Conservation (phyloP, 2,329 filamentous ascomycete species). For the Eutypa lata region DNA sequence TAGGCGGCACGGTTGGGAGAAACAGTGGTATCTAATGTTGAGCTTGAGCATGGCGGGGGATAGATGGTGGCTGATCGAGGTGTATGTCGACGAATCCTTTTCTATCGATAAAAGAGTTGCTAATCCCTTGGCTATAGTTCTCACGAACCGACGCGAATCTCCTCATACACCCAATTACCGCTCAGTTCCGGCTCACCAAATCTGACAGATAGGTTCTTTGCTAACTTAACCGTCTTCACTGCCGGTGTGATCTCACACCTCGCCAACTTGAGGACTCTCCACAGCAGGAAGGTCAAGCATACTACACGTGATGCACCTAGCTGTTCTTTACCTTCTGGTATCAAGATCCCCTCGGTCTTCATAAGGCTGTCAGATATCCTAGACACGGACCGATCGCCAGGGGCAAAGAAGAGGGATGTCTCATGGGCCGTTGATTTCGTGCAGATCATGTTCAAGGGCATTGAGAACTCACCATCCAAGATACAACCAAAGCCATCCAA, state of each 20-base stretch:
- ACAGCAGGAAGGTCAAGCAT: slow-evolving; percentile 41
- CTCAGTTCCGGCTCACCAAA: slow-evolving; percentile 42
- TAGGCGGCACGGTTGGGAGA: slow-evolving; percentile 66
- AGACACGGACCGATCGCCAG: slow-evolving; percentile 14
- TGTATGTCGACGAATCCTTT: slow-evolving; percentile 41
- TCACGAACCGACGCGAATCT: slow-evolving; percentile 18
- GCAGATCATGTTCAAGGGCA: slow-evolving; percentile 53
- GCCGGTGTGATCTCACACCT: slow-evolving; percentile 51
- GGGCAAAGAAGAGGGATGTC: slow-evolving; percentile 15
- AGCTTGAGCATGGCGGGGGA: slow-evolving; percentile 71
- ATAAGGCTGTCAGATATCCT: slow-evolving; percentile 47
- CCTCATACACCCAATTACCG: slow-evolving; percentile 37
- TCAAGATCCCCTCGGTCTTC: slow-evolving; percentile 46
- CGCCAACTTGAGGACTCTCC: slow-evolving; percentile 46
- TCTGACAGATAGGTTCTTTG: slow-evolving; percentile 49
- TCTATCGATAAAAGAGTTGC: slow-evolving; percentile 7
- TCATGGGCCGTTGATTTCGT: slow-evolving; percentile 60
- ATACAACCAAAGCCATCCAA: background rate
- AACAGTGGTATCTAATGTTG: slow-evolving; percentile 69
- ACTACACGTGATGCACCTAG: slow-evolving; percentile 30
- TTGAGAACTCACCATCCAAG: slow-evolving; percentile 26
- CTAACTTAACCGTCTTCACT: slow-evolving; percentile 47
- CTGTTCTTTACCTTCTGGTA: slow-evolving; percentile 37
- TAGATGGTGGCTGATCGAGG: slow-evolving; percentile 72
- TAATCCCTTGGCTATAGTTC: slow-evolving; percentile 10